These are phyloP conservation scores for Fomitopsis serialis DNA, from an alignment of 768 basidiomycete genomes.

Conservation along the genomic window DNA sequence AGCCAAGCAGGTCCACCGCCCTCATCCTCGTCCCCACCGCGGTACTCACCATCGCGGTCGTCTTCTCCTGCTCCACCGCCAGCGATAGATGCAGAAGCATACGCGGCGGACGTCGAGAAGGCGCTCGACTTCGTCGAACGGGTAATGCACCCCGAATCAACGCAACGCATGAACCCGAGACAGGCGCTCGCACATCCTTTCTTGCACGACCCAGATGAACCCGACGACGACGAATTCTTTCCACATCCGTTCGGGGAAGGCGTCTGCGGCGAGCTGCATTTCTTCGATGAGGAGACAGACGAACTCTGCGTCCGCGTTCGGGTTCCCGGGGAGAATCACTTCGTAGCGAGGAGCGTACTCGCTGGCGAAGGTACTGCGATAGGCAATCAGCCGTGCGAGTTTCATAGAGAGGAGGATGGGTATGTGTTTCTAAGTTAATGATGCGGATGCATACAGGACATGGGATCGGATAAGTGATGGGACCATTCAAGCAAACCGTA, in stretches of 20 bases:
- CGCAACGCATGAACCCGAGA: constrained; percentile 70
- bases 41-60: constrained; percentile 15
- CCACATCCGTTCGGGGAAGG: constrained; percentile 70
- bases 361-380: constrained; percentile 29
- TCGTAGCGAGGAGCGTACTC: constrained; percentile 14
- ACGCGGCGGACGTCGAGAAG: constrained; percentile 50
- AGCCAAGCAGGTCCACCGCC: constrained; percentile 25
- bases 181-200: constrained; percentile 79
- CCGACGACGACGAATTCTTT: constrained; percentile 61
- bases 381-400: constrained; percentile 28
- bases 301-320: constrained; percentile 45
- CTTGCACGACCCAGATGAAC: constrained; percentile 43
- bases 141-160: constrained; percentile 73
- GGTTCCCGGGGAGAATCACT: constrained; percentile 24
- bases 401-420: constrained; percentile 17
- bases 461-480: no score
- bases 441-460: no score
- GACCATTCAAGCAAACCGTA: no score
- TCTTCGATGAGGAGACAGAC: constrained; percentile 53
- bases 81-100: constrained; percentile 31
- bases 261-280: constrained; percentile 58
- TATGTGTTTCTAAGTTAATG: neutral
- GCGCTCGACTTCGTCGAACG: constrained; percentile 74
- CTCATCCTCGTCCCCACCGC: constrained; percentile 28
- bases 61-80: constrained; percentile 21